phyloP scores from a whole-genome alignment of 352 stramenopile genomes.

The Globisporangium recalcitrans region DNA sequence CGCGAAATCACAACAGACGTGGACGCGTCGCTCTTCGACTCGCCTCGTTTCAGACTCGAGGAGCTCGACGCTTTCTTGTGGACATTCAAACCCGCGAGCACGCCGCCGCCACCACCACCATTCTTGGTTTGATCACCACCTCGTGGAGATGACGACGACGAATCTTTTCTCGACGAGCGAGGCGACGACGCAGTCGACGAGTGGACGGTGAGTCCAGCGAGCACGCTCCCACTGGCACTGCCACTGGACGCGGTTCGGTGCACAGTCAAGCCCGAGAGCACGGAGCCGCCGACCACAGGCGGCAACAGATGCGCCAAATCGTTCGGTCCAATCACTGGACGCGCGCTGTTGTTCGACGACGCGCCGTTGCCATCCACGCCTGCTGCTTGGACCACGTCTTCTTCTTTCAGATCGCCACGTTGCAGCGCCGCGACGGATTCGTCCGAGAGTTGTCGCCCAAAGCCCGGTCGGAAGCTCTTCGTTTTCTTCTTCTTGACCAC shows the following conservation, averaged over 20 bases:
- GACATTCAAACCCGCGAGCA: constrained; percentile 51
- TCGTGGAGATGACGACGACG: constrained; percentile 3
- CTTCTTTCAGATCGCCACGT: constrained; percentile 68
- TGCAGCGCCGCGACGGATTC: constrained; percentile 73
- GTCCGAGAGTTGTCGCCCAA: constrained; percentile 79
- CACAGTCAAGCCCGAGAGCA: constrained; percentile 63
- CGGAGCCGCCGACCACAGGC: constrained; percentile 45
- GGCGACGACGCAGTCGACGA: constrained; percentile 21
- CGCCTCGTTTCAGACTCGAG: constrained; percentile 1
- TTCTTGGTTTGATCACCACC: constrained; percentile 13
- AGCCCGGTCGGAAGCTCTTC: constrained; percentile 79
- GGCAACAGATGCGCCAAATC: constrained; percentile 67
- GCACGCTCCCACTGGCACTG: constrained; percentile 26
- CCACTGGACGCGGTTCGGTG: constrained; percentile 20
- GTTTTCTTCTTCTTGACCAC: constrained; percentile 84
- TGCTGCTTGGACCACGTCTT: constrained; percentile 45
- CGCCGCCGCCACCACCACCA: constrained; percentile 28
- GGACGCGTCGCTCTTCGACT: neutral
- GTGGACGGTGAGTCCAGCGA: constrained; percentile 69
- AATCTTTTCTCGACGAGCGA: constrained; percentile 21
- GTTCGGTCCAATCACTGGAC: constrained; percentile 31
- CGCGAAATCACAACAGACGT: constrained; percentile 20
- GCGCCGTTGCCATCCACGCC: constrained; percentile 17
- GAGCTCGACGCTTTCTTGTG: constrained; percentile 24
- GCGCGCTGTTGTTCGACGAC: constrained; percentile 25